A percentile compares a stretch with the other conserved stretches of the same genome.
Conservation (phyloP, 2,329 filamentous ascomycete species). For the Monascus ruber region DNA sequence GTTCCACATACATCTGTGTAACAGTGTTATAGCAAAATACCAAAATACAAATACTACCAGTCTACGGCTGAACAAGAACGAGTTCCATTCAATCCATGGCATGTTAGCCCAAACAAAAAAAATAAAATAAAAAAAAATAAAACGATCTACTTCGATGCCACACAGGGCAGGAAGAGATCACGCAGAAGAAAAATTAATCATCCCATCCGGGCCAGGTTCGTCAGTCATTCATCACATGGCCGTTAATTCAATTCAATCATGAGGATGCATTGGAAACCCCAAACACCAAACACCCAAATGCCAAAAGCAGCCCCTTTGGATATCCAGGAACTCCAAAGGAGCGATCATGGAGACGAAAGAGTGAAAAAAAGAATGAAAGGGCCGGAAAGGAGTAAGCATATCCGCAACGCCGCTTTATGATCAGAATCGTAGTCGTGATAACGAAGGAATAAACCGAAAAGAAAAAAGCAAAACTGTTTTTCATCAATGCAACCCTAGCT, state of each 20-base stretch:
- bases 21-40: no score
- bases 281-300: not conserved
- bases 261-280: not conserved
- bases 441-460: conserved; percentile 5
- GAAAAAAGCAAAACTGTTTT: conserved; percentile 7
- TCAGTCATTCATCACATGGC: not conserved
- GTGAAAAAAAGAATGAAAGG: conserved; percentile 3
- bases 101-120: no score
- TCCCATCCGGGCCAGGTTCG: not conserved
- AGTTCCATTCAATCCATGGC: no score
- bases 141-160: no score
- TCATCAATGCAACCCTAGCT: no score
- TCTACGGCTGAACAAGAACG: no score
- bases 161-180: no score
- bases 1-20: no score
- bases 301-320: not conserved
- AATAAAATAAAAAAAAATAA: no score
- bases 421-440: conserved; percentile 1
- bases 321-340: not conserved
- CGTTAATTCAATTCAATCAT: not conserved
- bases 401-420: no score
- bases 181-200: no score
- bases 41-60: no score
- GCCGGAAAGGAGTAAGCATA: not conserved
- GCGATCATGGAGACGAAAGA: not conserved